Percentiles rank a stretch among this genome's conserved stretches.
phyloP scores from a whole-genome alignment of 1,139 yeast species.

The Kodamaea fungicola region DNA sequence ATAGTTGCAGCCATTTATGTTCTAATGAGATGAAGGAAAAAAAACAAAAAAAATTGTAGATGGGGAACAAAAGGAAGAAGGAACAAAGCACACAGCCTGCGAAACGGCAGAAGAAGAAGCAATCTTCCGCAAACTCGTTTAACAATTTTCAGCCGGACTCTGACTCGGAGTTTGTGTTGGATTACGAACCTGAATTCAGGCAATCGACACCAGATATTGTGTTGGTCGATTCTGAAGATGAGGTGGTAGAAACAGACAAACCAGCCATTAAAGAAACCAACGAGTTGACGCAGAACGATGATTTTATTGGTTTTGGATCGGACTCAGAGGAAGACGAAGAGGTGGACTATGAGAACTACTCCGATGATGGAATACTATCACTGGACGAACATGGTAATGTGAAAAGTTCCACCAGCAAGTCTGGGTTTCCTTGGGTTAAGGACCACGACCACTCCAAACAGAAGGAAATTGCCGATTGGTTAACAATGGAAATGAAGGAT shows the following conservation, averaged over 20 bases:
- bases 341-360: constrained; percentile 21
- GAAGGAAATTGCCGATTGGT: constrained; percentile 80
- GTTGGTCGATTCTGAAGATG: constrained; percentile 24
- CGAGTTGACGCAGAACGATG: constrained; percentile 49
- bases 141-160: constrained; percentile 15
- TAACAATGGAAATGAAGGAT: constrained; percentile 82
- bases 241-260: constrained; percentile 18
- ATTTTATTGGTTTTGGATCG: constrained; percentile 61
- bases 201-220: constrained; percentile 18
- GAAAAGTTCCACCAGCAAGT: constrained; percentile 13
- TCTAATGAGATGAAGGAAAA: constrained; percentile 2
- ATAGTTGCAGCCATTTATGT: background rate
- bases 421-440: constrained; percentile 76
- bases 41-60: constrained; percentile 6
- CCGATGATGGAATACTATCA: constrained; percentile 37
- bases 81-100: constrained; percentile 19
- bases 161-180: constrained; percentile 22
- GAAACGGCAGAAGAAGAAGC: constrained; percentile 14
- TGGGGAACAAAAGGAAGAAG: constrained; percentile 19
- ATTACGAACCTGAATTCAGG: constrained; percentile 16
- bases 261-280: constrained; percentile 12
- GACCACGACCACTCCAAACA: constrained; percentile 73
- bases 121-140: constrained; percentile 6
- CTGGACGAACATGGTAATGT: constrained; percentile 33
- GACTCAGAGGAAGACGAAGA: constrained; percentile 33